phyloP scores from a whole-genome alignment of 2,329 filamentous ascomycete genomes.

The Zasmidium angulare region DNA sequence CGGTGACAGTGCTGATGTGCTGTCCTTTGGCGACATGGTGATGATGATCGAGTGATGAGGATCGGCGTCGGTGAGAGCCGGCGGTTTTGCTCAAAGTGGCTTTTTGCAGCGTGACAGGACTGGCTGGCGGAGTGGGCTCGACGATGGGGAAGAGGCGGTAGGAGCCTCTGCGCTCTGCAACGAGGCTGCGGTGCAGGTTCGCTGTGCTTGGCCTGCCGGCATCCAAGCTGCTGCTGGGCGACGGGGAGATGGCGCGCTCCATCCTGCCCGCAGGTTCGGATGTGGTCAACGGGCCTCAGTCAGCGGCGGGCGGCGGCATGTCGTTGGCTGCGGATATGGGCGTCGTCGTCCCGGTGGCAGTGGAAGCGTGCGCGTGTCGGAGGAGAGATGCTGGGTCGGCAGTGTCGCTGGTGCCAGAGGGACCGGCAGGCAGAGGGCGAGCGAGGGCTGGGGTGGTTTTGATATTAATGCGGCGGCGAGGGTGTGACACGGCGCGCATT shows the following conservation, averaged over 20 bases:
- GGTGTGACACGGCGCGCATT: constrained; percentile 12
- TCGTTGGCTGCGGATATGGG: constrained; percentile 1
- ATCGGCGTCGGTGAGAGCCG: constrained; percentile 22
- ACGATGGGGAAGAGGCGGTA: constrained; percentile 32
- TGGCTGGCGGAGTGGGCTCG: constrained; percentile 27
- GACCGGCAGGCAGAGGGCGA: background rate
- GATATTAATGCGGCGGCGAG: background rate
- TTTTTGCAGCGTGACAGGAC: constrained; percentile 23
- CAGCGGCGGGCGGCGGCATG: background rate
- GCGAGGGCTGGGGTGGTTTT: background rate
- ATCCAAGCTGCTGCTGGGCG: constrained; percentile 9
- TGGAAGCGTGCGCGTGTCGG: background rate
- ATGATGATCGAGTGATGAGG: constrained; percentile 22
- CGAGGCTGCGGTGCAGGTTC: constrained; percentile 3
- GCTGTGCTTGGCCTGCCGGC: background rate
- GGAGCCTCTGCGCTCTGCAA: constrained; percentile 9
- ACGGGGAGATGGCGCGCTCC: constrained; percentile 14
- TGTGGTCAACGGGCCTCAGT: background rate
- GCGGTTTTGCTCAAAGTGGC: constrained; percentile 15
- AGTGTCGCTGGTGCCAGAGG: background rate
- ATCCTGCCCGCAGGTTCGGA: constrained; percentile 7
- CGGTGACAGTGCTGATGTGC: background rate
- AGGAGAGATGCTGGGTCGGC: background rate
- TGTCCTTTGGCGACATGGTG: constrained; percentile 7
- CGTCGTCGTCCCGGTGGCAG: background rate